phyloP scores from a whole-genome alignment of 1,284 basidiomycete genomes.

The Pisolithus thermaeus region DNA sequence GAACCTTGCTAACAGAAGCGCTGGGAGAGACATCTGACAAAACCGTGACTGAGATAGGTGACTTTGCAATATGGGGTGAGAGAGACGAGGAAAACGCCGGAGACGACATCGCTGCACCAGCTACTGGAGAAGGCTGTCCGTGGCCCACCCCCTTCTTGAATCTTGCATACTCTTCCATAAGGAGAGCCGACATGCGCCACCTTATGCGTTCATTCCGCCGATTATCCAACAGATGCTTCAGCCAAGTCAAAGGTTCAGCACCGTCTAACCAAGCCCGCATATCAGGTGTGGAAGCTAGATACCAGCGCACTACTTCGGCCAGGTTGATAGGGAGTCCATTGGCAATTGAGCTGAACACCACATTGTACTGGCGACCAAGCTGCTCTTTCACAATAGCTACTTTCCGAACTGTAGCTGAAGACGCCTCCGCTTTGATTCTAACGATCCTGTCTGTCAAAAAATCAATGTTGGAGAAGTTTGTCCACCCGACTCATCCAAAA shows the following conservation, averaged over 20 bases:
- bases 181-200: conserved; percentile 62
- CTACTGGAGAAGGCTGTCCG: conserved; percentile 21
- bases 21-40: conserved; percentile 35
- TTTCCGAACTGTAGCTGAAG: conserved; percentile 52
- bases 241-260: conserved; percentile 64
- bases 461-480: background rate
- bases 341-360: conserved; percentile 40
- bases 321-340: conserved; percentile 38
- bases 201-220: conserved; percentile 36
- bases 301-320: conserved; percentile 53
- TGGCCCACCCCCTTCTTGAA: conserved; percentile 42
- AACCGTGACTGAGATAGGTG: conserved; percentile 18
- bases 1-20: conserved; percentile 36
- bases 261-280: conserved; percentile 47
- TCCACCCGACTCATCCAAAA: background rate
- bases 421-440: conserved; percentile 44
- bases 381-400: conserved; percentile 64
- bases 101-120: conserved; percentile 25
- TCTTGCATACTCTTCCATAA: conserved; percentile 56
- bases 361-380: conserved; percentile 53
- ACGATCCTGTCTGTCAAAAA: conserved; percentile 47
- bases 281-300: conserved; percentile 39
- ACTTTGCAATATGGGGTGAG: conserved; percentile 9
- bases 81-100: conserved; percentile 30
- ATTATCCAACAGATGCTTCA: conserved; percentile 55